Evolutionary conservation across 148 eudicot species (phyloP), one percentile per base, ranked within the genome.

Genomic region (Arbutus unedo): DNA sequence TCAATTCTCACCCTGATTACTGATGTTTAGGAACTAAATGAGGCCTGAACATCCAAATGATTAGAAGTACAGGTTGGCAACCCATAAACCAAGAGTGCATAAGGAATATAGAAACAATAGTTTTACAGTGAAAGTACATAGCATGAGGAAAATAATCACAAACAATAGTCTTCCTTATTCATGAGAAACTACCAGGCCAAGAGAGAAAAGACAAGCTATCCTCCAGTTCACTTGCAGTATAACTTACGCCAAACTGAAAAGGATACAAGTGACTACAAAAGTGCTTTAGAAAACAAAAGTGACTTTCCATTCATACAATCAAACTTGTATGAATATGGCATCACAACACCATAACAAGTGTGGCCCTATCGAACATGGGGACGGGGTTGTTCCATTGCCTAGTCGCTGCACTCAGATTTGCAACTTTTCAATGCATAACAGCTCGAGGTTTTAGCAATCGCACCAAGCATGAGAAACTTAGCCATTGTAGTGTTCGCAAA

Each of bases 191-290:
- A 38, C 13, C 25, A 74, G 10, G 25, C 54, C 54, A 49, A 8
- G 47, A 25, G 9, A 76, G 60, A 76, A 25, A 21, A 53, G 0
- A 21, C 18, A 23, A 51, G 15, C 23, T 31, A 25, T 76, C 60
- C 79, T 55, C 44, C 43, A 31, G n/a, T 76, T 74, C 13, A 76
- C 62, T 23, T 23, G 48, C 62, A 54, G 51, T 48, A 49, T 21
- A 19, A 76, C 8, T 18, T 25, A 50, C 25, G 4, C 50, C n/a
- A 76, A 76, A 76, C 79, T 76, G 79, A 76, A 25, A n/a, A 48
- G 45, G 13, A 13, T 73, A 23, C 3, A 9, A 25, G 25, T 9
- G 15, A 64, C 62, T 15, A 76, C 8, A n/a, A 51, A 11, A 11
- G 25, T 13, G 79, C n/a, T 76, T 9, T 72, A 74, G 56, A 9